Conservation (phyloP, 1,284 basidiomycete species). For the Ustilago trichophora region DNA sequence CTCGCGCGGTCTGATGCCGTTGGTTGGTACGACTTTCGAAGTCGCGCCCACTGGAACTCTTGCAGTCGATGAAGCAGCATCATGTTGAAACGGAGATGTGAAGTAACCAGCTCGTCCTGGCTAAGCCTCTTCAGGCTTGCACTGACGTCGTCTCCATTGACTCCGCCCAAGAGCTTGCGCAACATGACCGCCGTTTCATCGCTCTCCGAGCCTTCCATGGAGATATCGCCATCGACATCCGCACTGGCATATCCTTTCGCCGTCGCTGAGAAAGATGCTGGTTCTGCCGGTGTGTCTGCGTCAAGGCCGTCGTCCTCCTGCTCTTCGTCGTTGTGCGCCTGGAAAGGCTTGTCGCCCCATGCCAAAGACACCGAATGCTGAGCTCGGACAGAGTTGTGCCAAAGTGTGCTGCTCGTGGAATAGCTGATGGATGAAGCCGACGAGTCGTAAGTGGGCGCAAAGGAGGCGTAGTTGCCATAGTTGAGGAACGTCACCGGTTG, state of each 20-base stretch:
- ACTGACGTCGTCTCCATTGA: conserved; percentile 22
- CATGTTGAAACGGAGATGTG: conserved; percentile 44
- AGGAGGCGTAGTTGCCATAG: conserved; percentile 57
- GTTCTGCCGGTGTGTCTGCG: not conserved
- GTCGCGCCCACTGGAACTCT: conserved; percentile 56
- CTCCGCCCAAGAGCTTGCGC: conserved; percentile 13
- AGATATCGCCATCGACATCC: conserved; percentile 12
- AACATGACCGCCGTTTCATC: conserved; percentile 9
- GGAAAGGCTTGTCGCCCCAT: conserved; percentile 28
- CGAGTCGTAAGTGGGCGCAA: conserved; percentile 59
- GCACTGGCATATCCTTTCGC: not conserved
- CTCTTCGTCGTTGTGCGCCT: conserved; percentile 1
- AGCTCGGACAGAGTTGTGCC: conserved; percentile 15
- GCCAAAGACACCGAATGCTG: conserved; percentile 14
- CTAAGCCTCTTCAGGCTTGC: conserved; percentile 34
- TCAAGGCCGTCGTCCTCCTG: conserved; percentile 9
- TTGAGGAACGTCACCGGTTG: conserved; percentile 49
- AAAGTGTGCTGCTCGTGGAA: conserved; percentile 26
- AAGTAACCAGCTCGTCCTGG: conserved; percentile 33
- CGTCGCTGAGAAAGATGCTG: not conserved
- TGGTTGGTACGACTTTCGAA: conserved; percentile 32
- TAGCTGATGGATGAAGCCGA: conserved; percentile 36
- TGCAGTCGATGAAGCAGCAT: conserved; percentile 52
- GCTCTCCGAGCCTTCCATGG: conserved; percentile 3
- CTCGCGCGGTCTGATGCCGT: conserved; percentile 3